Evolutionary conservation across 345 rosid genomes (phyloP), one percentile per base, ranked within the genome.

Genomic region (Rhodomyrtus tomentosa): DNA sequence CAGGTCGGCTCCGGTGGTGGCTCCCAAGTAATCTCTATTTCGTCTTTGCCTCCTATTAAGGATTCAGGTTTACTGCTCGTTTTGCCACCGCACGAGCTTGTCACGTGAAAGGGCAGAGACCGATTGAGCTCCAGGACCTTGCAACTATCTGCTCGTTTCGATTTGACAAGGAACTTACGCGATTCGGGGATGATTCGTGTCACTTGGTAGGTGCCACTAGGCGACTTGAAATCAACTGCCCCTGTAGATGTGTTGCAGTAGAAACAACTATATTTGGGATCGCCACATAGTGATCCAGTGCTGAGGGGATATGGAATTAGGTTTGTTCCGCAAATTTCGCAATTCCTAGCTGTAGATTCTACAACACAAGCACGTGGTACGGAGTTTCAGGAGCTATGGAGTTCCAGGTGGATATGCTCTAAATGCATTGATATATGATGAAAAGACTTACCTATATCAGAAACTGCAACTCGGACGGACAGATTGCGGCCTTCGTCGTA

Each of bases 231-330:
- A 84, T 82, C 87, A 40, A 93, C 84, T 58, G 90, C 85, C 25
- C 94, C 92, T 38, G 90, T 83, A 3, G 92, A 83, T 49, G 50
- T 82, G 86, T 92, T 85, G 87, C 98, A 93, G 82, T 56, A 36
- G 86, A 95, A 93, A 56, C 76, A 91, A 42, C 82, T 82, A 87
- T 95, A 93, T 85, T n/a, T 82, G 45, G 93, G 86, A 50, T 95
- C 96, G 7, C 96, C 96, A 55, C 95, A 95, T 50, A 87, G 86
- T 32, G 87, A 82, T 82, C 90, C 91, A 10, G 90, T 92, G 89
- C 94, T 92, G 21, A 95, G 90, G 4, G 96, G 96, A 86, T 94
- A 93, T 6, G 95, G 95, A 55, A 93, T 87, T 51, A 85, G 53
- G 87, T 86, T 91, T 7, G 93, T 87, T 48, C 94, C 93, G 40